Evolutionary conservation across 1,139 yeast species (phyloP).

Genomic region (Nadsonia starkeyi-henricii): DNA sequence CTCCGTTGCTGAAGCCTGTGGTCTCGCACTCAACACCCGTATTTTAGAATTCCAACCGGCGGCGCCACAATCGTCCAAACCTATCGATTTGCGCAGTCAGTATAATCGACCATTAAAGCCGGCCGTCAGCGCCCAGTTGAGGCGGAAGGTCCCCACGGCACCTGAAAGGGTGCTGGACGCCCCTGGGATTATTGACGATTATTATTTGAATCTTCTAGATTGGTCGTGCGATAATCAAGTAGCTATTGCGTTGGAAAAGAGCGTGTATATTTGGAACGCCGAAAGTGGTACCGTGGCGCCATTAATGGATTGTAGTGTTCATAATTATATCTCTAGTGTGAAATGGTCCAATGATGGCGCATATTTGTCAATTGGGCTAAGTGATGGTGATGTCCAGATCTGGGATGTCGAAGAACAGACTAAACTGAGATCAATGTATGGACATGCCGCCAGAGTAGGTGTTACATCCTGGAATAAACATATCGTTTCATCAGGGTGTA

Average conservation of each 20-base stretch:
- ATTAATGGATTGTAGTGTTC: constrained; percentile 39
- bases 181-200: constrained; percentile 88
- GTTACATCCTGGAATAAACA: constrained; percentile 81
- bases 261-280: constrained; percentile 91
- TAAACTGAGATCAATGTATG: constrained; percentile 64
- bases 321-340: constrained; percentile 48
- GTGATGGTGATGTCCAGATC: constrained; percentile 75
- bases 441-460: constrained; percentile 63
- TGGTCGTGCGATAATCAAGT: constrained; percentile 79
- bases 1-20: constrained; percentile 83
- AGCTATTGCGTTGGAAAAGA: constrained; percentile 78
- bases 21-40: constrained; percentile 70
- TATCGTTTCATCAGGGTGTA: constrained; percentile 66
- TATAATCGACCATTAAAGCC: constrained; percentile 32
- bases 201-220: constrained; percentile 70
- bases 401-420: constrained; percentile 83
- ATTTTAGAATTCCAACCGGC: constrained; percentile 77
- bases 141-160: constrained; percentile 64
- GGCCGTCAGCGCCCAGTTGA: constrained; percentile 40
- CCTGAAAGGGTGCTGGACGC: constrained; percentile 95
- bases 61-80: constrained; percentile 62
- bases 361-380: constrained; percentile 72
- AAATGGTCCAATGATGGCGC: constrained; percentile 90
- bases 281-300: constrained; percentile 65
- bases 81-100: constrained; percentile 36